Base-by-base conservation (phyloP, 2,329 filamentous ascomycete genomes). In the Zasmidium angulare region DNA sequence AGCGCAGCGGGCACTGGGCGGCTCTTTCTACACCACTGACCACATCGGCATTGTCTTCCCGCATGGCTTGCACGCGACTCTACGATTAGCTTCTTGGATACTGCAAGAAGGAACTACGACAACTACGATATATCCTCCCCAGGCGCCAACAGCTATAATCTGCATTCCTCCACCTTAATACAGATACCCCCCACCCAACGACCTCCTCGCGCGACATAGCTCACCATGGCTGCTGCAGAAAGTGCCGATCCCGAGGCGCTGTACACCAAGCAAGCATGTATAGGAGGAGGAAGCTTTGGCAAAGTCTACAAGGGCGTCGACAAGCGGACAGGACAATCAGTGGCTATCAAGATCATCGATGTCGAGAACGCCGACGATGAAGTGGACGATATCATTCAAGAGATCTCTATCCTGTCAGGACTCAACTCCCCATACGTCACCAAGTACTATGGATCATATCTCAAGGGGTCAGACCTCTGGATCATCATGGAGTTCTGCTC, bases 401-500 rank as follows among this genome's bases (percentile, higher is more conserved):
- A 99, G 78, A 98, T 99, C 68, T 92, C 93, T 67, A 98, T 99
- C 69, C 83, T 99, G 56, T 96, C 95, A 29, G 93, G 96, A 77
- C 86, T 99, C 66, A 91, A 96, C 77, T 98, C 93, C 19, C 92
- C 92, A 19, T 96, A 96, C 73, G 93, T 98, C 63, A 99, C 95
- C 43, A 95, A 96, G 76, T 99, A 99, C 81, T 92, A 96, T 78
- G 95, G 95, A 66, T 97, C 93, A 58, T 98, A 95, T 72, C 86
- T 96, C 68, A 96, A 96, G 72, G 95, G 93, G 22, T 95, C 93
- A 1, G 91, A 98, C 78, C 79, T 99, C 70, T 99, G 95, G 95
- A 99, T 99, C 69, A 92, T 98, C 75, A 99, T 99, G 95, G 95
- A 99, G 76, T 99, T 95, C 72, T 99, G 95, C 77, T 93, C 93